Evolutionary conservation across 2,329 filamentous ascomycete genomes (phyloP).

Genomic region (Cladosporium sp.): DNA sequence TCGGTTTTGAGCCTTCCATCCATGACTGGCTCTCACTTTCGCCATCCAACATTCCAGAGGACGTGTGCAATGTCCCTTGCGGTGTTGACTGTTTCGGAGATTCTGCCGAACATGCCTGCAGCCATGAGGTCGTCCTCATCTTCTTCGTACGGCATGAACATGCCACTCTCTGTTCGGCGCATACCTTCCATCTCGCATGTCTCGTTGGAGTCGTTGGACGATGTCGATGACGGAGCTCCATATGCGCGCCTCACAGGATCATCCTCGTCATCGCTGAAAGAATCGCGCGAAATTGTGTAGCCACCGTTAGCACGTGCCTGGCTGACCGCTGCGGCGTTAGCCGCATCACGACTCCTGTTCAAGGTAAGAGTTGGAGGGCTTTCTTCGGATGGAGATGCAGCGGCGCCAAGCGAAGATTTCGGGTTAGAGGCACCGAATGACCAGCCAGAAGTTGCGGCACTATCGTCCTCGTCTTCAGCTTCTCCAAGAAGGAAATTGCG

Average conservation of each 20-base stretch:
- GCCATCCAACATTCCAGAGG: slow-evolving; percentile 64
- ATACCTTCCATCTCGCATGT: slow-evolving; percentile 59
- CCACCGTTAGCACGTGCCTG: slow-evolving; percentile 5
- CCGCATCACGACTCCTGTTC: neutral
- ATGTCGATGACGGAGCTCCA: slow-evolving; percentile 30
- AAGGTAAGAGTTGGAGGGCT: neutral
- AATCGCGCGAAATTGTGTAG: slow-evolving; percentile 6
- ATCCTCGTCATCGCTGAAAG: slow-evolving; percentile 47
- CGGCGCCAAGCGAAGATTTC: slow-evolving; percentile 28
- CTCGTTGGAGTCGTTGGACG: slow-evolving; percentile 34
- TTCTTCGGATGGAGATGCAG: slow-evolving; percentile 13
- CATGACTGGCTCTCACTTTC: slow-evolving; percentile 37
- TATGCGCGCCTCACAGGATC: slow-evolving; percentile 42
- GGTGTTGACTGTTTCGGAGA: slow-evolving; percentile 72
- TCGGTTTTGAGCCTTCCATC: neutral
- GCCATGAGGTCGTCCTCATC: slow-evolving; percentile 55
- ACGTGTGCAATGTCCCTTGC: slow-evolving; percentile 62
- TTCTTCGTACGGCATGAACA: slow-evolving; percentile 86
- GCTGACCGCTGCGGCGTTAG: slow-evolving; percentile 7
- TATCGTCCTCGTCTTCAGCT: slow-evolving; percentile 18
- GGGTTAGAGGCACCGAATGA: slow-evolving; percentile 32
- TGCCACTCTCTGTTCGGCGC: slow-evolving; percentile 75
- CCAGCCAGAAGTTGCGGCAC: slow-evolving; percentile 24
- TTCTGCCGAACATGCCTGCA: slow-evolving; percentile 67
- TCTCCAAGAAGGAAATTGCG: slow-evolving; percentile 59